A percentile compares a stretch with the other conserved stretches of the same genome.
phyloP scores from a whole-genome alignment of 306 rosid species.

The Prunus kanzakura region DNA sequence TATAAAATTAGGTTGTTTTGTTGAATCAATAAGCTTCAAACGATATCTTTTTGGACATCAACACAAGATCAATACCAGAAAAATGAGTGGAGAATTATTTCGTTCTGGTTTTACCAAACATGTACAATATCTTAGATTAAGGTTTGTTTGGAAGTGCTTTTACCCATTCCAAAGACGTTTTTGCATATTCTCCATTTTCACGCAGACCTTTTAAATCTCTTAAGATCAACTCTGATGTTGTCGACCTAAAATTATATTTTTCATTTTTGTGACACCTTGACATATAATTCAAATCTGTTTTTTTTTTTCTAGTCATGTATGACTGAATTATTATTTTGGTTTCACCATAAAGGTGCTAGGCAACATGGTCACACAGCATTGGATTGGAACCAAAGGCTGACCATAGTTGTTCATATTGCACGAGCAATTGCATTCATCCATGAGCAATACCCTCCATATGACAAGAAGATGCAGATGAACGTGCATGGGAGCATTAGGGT shows the following conservation, averaged over 20 bases:
- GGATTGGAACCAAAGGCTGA: slow-evolving; percentile 31
- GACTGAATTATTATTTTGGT: neutral
- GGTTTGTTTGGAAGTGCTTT: no score
- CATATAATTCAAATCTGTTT: neutral
- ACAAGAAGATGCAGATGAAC: slow-evolving; percentile 13
- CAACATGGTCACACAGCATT: slow-evolving; percentile 22
- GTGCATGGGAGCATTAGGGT: slow-evolving; percentile 25
- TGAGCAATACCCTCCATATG: slow-evolving; percentile 8
- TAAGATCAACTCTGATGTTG: neutral
- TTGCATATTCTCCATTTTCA: neutral
- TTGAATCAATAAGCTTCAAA: no score
- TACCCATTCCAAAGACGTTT: neutral
- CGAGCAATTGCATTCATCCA: slow-evolving; percentile 21
- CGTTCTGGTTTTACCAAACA: no score
- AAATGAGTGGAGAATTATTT: no score
- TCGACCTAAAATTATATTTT: neutral
- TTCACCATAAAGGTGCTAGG: slow-evolving; percentile 15
- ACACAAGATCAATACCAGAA: no score
- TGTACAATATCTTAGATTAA: no score
- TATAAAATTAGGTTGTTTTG: no score
- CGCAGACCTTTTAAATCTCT: neutral
- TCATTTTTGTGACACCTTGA: neutral
- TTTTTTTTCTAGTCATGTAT: no score
- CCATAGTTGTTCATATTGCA: slow-evolving; percentile 14
- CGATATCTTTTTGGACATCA: no score